These are phyloP conservation scores for Dendrostoma leiphaemia DNA, from an alignment of 2,329 filamentous ascomycete genomes.

Conservation along the genomic window DNA sequence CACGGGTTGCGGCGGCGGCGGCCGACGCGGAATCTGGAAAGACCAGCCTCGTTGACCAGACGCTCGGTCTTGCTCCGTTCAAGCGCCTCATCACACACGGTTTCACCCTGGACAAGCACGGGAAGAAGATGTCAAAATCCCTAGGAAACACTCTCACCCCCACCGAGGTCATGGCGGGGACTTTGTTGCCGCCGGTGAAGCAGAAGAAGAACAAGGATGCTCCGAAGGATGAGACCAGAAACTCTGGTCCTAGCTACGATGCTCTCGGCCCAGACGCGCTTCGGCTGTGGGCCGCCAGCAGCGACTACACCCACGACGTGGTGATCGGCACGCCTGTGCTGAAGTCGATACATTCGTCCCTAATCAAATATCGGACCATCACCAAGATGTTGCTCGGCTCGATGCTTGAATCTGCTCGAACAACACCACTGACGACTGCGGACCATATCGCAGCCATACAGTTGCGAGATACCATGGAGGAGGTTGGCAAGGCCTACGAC, in stretches of 20 bases:
- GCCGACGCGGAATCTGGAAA: constrained; percentile 29
- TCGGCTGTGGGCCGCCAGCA: constrained; percentile 86
- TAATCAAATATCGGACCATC: constrained; percentile 86
- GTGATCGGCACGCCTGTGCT: constrained; percentile 77
- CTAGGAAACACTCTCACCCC: constrained; percentile 85
- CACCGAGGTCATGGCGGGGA: constrained; percentile 79
- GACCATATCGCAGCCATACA: constrained; percentile 79
- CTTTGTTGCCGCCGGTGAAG: constrained; percentile 69
- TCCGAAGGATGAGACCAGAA: constrained; percentile 37
- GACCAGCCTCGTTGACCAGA: constrained; percentile 29
- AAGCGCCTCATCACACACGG: constrained; percentile 91
- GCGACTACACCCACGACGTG: constrained; percentile 88
- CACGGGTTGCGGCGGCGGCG: constrained; percentile 67
- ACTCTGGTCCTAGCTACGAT: constrained; percentile 46
- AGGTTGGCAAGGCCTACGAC: constrained; percentile 64
- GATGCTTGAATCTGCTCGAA: constrained; percentile 54
- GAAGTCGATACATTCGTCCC: constrained; percentile 68
- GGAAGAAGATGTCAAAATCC: constrained; percentile 99
- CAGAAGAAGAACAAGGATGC: constrained; percentile 51
- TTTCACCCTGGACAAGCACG: constrained; percentile 83
- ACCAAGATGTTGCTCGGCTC: constrained; percentile 88
- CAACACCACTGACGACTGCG: constrained; percentile 51
- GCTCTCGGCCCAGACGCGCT: constrained; percentile 82
- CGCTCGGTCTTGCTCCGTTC: constrained; percentile 64
- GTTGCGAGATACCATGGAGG: constrained; percentile 61